Evolutionary conservation across 1,284 basidiomycete species (phyloP).

Genomic region (Malassezia equina): DNA sequence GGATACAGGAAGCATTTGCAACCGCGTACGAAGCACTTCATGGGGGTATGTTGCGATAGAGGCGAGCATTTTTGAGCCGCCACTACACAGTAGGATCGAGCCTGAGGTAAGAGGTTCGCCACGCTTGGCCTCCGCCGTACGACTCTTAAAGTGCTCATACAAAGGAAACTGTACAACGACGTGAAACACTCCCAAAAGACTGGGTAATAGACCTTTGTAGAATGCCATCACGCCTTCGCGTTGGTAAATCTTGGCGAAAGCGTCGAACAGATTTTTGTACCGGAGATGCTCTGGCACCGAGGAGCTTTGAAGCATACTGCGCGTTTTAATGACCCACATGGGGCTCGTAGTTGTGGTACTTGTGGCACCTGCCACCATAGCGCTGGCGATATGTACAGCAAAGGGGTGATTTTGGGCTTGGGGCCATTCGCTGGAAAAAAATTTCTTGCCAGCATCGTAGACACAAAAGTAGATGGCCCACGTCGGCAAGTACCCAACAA

Average conservation of each 20-base stretch:
- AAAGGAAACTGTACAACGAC: slow-evolving; percentile 46
- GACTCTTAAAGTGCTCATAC: slow-evolving; percentile 39
- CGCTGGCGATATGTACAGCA: slow-evolving; percentile 36
- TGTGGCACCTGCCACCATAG: slow-evolving; percentile 41
- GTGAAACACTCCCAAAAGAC: slow-evolving; percentile 40
- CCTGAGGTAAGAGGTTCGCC: slow-evolving; percentile 18
- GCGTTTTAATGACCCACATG: slow-evolving; percentile 46
- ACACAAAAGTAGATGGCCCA: slow-evolving; percentile 48
- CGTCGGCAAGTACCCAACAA: slow-evolving; percentile 45
- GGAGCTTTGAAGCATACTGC: slow-evolving; percentile 35
- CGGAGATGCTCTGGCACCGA: slow-evolving; percentile 15
- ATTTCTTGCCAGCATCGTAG: slow-evolving; percentile 35
- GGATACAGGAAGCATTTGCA: slow-evolving; percentile 33
- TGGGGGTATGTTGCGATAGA: slow-evolving; percentile 45
- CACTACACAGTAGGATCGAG: slow-evolving; percentile 36
- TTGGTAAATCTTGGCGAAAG: slow-evolving; percentile 36
- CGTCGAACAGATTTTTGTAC: slow-evolving; percentile 41
- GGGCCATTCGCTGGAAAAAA: slow-evolving; percentile 4
- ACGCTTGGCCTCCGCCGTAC: slow-evolving; percentile 6
- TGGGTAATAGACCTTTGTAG: slow-evolving; percentile 41
- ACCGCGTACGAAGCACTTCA: slow-evolving; percentile 40
- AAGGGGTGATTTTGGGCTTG: slow-evolving; percentile 17
- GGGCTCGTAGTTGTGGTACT: slow-evolving; percentile 42
- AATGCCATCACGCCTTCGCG: slow-evolving; percentile 38
- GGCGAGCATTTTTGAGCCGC: slow-evolving; percentile 46